Conservation (phyloP, 306 rosid species). For the Corylus heterophylla region DNA sequence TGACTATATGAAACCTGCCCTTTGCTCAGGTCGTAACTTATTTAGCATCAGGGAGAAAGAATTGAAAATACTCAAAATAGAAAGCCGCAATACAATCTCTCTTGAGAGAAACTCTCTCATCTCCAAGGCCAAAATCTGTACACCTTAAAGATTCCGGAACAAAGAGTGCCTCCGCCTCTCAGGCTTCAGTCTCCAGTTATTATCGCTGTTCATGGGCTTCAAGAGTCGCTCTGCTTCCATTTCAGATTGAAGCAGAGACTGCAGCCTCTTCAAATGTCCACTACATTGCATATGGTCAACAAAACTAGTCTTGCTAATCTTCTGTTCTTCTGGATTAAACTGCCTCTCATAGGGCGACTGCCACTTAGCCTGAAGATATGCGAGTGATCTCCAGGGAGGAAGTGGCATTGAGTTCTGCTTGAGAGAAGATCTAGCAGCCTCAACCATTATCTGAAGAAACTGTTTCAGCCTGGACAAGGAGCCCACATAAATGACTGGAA, state of each 20-base stretch:
- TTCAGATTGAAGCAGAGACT: conserved; percentile 74
- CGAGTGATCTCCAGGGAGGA: conserved; percentile 93
- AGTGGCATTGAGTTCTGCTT: conserved; percentile 95
- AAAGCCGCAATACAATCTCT: conserved; percentile 48
- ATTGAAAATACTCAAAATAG: background rate
- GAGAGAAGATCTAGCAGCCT: conserved; percentile 80
- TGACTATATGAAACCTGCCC: conserved; percentile 30
- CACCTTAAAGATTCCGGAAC: conserved; percentile 49
- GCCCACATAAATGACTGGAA: conserved; percentile 82
- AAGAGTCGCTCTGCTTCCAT: conserved; percentile 60
- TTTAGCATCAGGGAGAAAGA: conserved; percentile 33
- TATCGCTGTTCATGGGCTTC: conserved; percentile 59
- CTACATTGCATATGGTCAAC: conserved; percentile 70
- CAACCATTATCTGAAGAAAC: conserved; percentile 82
- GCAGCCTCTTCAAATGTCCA: conserved; percentile 78
- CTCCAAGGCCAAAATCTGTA: conserved; percentile 45
- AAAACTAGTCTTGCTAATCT: conserved; percentile 14
- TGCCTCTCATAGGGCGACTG: conserved; percentile 70
- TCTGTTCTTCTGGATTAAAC: conserved; percentile 41
- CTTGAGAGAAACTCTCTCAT: conserved; percentile 24
- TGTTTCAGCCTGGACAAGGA: conserved; percentile 69
- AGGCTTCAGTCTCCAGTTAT: conserved; percentile 59
- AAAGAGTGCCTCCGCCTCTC: conserved; percentile 64
- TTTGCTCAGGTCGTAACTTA: conserved; percentile 34
- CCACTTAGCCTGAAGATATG: conserved; percentile 93